These are phyloP conservation scores for Podospora conica DNA, from an alignment of 495 filamentous ascomycete genomes.

Conservation along the genomic window DNA sequence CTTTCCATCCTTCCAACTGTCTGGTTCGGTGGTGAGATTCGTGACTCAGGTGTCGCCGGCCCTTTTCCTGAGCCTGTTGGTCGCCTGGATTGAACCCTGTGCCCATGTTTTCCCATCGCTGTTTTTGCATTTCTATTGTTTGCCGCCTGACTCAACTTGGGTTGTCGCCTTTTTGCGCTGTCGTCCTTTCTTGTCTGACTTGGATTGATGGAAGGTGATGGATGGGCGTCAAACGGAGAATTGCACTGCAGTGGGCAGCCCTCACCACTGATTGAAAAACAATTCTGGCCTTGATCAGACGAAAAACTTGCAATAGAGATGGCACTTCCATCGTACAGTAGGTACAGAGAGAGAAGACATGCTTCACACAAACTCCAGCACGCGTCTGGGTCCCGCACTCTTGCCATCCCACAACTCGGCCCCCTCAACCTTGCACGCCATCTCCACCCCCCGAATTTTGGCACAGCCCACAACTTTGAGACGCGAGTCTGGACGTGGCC, in stretches of 20 bases:
- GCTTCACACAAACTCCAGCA: not conserved
- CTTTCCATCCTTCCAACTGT: too few relatives aligned
- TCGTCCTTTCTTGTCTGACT: too few relatives aligned
- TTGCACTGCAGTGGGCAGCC: too few relatives aligned
- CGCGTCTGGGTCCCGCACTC: not conserved
- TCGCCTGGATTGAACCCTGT: not conserved
- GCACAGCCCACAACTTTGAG: not conserved
- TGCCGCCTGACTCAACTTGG: not conserved
- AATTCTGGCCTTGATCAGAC: too few relatives aligned
- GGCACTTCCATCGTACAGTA: too few relatives aligned
- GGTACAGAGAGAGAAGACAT: too few relatives aligned
- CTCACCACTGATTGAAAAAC: too few relatives aligned
- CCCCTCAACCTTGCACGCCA: not conserved
- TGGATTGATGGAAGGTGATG: too few relatives aligned
- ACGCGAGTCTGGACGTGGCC: not conserved
- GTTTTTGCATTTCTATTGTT: too few relatives aligned
- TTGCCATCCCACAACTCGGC: not conserved
- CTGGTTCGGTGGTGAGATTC: not conserved
- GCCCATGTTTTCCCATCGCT: not conserved
- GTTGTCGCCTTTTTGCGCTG: too few relatives aligned
- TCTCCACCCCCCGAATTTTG: not conserved
- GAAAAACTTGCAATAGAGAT: too few relatives aligned
- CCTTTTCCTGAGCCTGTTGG: not conserved
- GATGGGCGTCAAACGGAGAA: too few relatives aligned
- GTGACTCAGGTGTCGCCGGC: not conserved